A percentile compares a stretch with the other conserved stretches of the same genome.
phyloP scores from a whole-genome alignment of 805 yeast species.

The Cyberlindnera meyerae region DNA sequence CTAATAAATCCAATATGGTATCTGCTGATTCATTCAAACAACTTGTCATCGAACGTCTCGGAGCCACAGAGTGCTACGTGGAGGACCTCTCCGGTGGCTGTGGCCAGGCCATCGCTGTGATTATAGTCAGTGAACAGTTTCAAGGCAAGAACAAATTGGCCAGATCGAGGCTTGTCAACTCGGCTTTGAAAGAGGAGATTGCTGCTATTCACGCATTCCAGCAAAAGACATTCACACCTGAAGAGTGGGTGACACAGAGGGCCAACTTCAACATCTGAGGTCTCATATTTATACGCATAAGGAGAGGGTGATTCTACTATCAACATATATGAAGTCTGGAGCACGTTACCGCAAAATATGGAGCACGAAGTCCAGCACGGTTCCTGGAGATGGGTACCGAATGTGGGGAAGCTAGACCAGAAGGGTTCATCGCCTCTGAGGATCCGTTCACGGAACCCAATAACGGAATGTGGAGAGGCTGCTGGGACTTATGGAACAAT shows the following conservation, averaged over 20 bases:
- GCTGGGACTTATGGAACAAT: no score
- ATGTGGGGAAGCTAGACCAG: no score
- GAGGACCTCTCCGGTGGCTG: slow-evolving; percentile 81
- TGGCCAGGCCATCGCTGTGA: slow-evolving; percentile 95
- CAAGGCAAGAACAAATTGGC: slow-evolving; percentile 76
- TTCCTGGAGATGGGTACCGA: no score
- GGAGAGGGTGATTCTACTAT: no score
- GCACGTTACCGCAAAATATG: no score
- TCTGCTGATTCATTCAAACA: slow-evolving; percentile 38
- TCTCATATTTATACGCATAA: no score
- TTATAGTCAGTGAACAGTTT: slow-evolving; percentile 72
- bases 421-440: no score
- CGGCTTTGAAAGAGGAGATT: slow-evolving; percentile 76
- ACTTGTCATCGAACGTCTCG: slow-evolving; percentile 50
- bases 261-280: slow-evolving; percentile 20
- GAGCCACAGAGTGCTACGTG: slow-evolving; percentile 63
- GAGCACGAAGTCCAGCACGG: no score
- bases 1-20: slow-evolving; percentile 13
- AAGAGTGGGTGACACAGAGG: slow-evolving; percentile 62
- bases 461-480: no score
- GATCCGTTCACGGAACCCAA: no score
- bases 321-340: no score
- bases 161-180: slow-evolving; percentile 84
- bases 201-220: slow-evolving; percentile 91
- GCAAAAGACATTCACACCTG: slow-evolving; percentile 81